These are phyloP conservation scores for Meyerozyma carpophila DNA, from an alignment of 1,139 yeast genomes.

Conservation along the genomic window DNA sequence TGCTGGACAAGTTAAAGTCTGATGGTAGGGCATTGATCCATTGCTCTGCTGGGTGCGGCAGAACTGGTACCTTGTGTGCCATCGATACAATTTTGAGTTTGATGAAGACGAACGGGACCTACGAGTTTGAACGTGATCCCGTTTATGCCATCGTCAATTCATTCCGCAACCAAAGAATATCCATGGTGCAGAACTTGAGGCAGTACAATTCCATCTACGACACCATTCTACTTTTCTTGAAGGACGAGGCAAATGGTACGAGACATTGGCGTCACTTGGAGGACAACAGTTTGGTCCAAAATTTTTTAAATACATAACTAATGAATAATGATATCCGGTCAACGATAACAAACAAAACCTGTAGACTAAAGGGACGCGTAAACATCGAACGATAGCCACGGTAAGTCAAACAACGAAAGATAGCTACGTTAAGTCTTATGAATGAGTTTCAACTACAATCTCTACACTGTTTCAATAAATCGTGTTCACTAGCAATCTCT, in stretches of 20 bases:
- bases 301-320: neutral
- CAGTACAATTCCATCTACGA: constrained; percentile 76
- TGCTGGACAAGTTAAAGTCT: constrained; percentile 5
- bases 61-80: constrained; percentile 83
- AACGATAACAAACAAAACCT: too few relatives aligned
- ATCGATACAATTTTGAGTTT: constrained; percentile 60
- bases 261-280: constrained; percentile 8
- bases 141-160: constrained; percentile 52
- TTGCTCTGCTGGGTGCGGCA: constrained; percentile 91
- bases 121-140: constrained; percentile 26
- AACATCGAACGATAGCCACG: too few relatives aligned
- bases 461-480: neutral
- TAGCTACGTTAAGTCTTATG: too few relatives aligned
- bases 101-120: constrained; percentile 16
- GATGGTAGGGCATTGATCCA: constrained; percentile 58
- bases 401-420: too few relatives aligned
- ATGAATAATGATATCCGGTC: neutral
- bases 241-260: constrained; percentile 7
- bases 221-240: constrained; percentile 21
- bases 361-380: too few relatives aligned
- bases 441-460: too few relatives aligned
- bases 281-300: neutral
- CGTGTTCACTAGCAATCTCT: too few relatives aligned
- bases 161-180: constrained; percentile 64
- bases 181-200: constrained; percentile 78